These are phyloP conservation scores for Wickerhamiella vanderwaltii DNA, from an alignment of 805 yeast genomes.

Conservation along the genomic window DNA sequence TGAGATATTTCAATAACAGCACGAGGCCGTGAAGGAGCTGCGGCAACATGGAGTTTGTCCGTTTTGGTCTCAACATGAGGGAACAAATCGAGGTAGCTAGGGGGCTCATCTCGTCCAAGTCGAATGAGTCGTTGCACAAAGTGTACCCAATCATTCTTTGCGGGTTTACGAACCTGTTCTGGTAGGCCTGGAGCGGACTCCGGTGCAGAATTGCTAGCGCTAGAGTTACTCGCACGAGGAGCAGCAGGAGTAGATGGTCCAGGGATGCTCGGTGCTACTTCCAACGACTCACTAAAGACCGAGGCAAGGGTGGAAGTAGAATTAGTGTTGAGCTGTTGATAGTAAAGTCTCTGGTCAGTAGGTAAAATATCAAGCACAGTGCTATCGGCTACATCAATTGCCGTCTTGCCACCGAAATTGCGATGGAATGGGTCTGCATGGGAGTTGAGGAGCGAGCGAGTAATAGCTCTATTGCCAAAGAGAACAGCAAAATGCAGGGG, in stretches of 20 bases:
- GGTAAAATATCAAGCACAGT: constrained; percentile 23
- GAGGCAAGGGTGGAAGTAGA: constrained; percentile 21
- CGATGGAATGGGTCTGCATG: constrained; percentile 25
- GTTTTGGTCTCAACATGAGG: constrained; percentile 4
- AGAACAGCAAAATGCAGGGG: constrained; percentile 82
- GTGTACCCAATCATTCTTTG: constrained; percentile 4
- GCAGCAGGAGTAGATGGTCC: background rate
- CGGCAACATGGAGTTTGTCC: background rate
- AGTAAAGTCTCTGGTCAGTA: constrained; percentile 21
- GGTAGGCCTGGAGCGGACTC: background rate
- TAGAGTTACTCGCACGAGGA: background rate
- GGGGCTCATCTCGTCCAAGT: constrained; percentile 12
- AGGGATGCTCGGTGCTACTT: background rate
- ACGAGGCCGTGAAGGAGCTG: background rate
- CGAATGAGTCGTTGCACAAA: constrained; percentile 7
- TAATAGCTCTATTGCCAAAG: constrained; percentile 50
- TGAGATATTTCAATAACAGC: constrained; percentile 25
- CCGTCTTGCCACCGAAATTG: constrained; percentile 26
- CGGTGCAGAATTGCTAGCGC: background rate
- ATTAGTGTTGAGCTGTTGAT: constrained; percentile 18
- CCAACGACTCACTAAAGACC: constrained; percentile 4
- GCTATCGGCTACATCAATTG: constrained; percentile 27
- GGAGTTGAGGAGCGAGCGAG: constrained; percentile 19
- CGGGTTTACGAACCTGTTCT: background rate
- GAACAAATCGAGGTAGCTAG: constrained; percentile 13